Base-by-base conservation (phyloP, 2,329 filamentous ascomycete species). In the Lecanoromycetidae sp. region DNA sequence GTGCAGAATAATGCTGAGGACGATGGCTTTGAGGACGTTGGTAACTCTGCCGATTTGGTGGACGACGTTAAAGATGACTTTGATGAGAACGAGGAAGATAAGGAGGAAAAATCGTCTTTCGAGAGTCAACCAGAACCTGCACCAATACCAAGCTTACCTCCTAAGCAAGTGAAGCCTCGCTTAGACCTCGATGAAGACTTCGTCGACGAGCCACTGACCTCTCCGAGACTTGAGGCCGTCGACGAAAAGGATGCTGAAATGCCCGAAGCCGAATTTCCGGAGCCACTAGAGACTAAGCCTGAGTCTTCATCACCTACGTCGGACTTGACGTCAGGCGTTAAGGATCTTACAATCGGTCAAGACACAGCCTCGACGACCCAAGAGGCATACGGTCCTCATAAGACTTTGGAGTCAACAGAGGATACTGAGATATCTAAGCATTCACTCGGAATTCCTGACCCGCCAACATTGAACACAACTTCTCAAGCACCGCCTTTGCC, bases 21-120 rank as follows among this genome's bases (percentile, higher is more conserved):
- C 54, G 91, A 96, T 60, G 86, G 85, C 1, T 96, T 95, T 58
- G 91, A 98, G 62, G 87, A 94, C 63, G 88, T 96, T 8, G 71
- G 71, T 37, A 70, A 72, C 20, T 75, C 76, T 37, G 81, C 79
- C 25, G 82, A 87, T 50, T 75, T 87, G 57, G 77, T 77, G 15
- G 57, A 88, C 52, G 81, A 85, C 42, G 77, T 75, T 2, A 83
- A 81, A 30, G 77, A 84, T 52, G 78, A 83, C 52, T 76, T 83
- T 49, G 73, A 80, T 54, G 79, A 79, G 60, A 70, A 69, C 48
- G 73, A 80, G 54, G 79, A 79, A 60, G 79, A 79, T 60, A 70
- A 69, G 49, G 73, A 80, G 54, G 79, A 79, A 60, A 70, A 68
- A 48, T 61, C 65, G 19, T 61, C 61, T 29, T 54, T 53, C 20